Conservation (phyloP, 768 basidiomycete species). For the Termitomyces sp. region DNA sequence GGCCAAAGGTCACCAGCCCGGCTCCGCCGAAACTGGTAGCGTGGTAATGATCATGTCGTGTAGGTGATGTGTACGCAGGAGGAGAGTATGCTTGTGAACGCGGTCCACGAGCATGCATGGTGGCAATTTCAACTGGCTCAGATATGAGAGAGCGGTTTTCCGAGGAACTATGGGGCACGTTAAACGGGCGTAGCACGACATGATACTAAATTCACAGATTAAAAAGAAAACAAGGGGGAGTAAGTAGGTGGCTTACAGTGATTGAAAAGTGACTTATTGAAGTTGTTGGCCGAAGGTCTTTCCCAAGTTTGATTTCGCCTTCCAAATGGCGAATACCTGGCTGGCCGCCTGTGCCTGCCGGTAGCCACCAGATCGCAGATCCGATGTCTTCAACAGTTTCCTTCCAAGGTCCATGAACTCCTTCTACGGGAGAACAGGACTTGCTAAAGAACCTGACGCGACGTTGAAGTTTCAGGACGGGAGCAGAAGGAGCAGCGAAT, state of each 20-base stretch:
- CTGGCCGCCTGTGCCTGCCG: slow-evolving; percentile 21
- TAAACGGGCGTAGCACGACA: slow-evolving; percentile 40
- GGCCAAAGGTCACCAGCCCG: neutral
- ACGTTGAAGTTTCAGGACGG: slow-evolving; percentile 32
- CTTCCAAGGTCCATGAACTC: slow-evolving; percentile 36
- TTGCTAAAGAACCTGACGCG: slow-evolving; percentile 38
- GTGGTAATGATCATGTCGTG: slow-evolving; percentile 25
- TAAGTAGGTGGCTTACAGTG: slow-evolving; percentile 28
- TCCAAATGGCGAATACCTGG: slow-evolving; percentile 35
- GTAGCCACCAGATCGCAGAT: slow-evolving; percentile 44
- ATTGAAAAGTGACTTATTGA: slow-evolving; percentile 47
- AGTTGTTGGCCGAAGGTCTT: slow-evolving; percentile 45
- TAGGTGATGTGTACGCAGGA: slow-evolving; percentile 36
- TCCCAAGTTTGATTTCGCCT: slow-evolving; percentile 46
- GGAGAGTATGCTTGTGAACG: slow-evolving; percentile 45
- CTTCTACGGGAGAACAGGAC: slow-evolving; percentile 19
- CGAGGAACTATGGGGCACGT: slow-evolving; percentile 30
- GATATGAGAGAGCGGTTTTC: slow-evolving; percentile 33
- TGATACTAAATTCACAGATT: slow-evolving; percentile 30
- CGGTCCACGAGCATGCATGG: slow-evolving; percentile 44
- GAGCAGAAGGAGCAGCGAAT: slow-evolving; percentile 33
- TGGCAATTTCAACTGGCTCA: slow-evolving; percentile 48
- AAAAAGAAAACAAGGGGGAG: neutral
- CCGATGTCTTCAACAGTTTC: slow-evolving; percentile 39
- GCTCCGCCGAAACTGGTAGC: slow-evolving; percentile 12